Conservation (phyloP, 1,139 yeast species). For the Geotrichum siamense region DNA sequence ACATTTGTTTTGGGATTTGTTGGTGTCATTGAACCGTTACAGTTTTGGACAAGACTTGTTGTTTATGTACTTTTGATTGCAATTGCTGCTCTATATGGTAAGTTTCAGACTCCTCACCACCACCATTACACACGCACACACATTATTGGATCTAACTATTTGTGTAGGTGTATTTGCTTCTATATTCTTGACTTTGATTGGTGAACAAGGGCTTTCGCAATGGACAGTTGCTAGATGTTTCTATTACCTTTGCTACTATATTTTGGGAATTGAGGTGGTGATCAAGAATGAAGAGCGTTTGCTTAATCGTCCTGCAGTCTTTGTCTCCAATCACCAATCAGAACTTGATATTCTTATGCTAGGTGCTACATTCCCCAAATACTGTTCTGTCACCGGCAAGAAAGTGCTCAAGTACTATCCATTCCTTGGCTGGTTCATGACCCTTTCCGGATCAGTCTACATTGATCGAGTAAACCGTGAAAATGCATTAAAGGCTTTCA, state of each 20-base stretch:
- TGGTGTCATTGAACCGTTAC: conserved; percentile 33
- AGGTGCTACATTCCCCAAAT: conserved; percentile 79
- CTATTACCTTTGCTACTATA: conserved; percentile 49
- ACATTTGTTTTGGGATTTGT: conserved; percentile 30
- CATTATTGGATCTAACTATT: not conserved
- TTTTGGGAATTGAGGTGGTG: conserved; percentile 63
- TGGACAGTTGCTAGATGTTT: conserved; percentile 85
- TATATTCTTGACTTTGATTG: conserved; percentile 53
- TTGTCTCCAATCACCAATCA: conserved; percentile 83
- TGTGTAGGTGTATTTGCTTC: conserved; percentile 64
- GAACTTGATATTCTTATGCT: conserved; percentile 75
- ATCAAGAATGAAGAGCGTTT: conserved; percentile 57
- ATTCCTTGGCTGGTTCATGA: conserved; percentile 96
- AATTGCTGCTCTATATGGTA: conserved; percentile 32
- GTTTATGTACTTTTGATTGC: conserved; percentile 31
- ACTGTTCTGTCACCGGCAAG: conserved; percentile 91
- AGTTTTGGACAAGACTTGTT: conserved; percentile 34
- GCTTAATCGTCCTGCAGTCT: conserved; percentile 58
- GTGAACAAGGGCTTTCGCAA: conserved; percentile 77
- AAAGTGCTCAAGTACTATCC: conserved; percentile 79
- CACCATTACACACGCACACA: conserved; percentile 1
- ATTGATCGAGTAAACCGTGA: conserved; percentile 73
- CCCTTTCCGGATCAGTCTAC: conserved; percentile 82
- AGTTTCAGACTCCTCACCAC: not conserved
- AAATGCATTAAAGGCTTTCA: conserved; percentile 70